Base-by-base conservation (phyloP, 371 early-diverging fungal genomes). In the Syncephalastrum monosporum region DNA sequence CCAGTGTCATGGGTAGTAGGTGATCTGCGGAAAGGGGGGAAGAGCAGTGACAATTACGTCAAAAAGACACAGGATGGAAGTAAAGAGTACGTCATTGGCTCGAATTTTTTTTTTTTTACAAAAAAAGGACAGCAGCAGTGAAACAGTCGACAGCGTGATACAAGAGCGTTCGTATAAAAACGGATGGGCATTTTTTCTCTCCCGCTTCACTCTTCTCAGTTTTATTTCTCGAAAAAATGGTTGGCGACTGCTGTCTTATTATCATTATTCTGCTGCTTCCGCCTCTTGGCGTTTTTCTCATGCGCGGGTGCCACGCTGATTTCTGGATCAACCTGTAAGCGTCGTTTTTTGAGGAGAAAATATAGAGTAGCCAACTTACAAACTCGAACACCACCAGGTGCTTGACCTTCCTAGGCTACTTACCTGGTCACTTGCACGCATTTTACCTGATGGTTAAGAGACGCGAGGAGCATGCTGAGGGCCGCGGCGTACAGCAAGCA, bases 241-340 rank as follows among this genome's bases (percentile, higher is more conserved):
- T 72, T 45, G 71, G 71, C 27, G 71, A 71, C 38, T 76, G 77
- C 52, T 77, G 77, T 61, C 64, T 77, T 50, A 73, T 77, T 59
- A 56, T 77, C n/a, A 71, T 73, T 44, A 71, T 73, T 43, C 50
- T 77, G 6, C 53, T 77, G 16, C 56, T 77, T 2, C 77, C 77
- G 42, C 77, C 77, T 45, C 60, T 77, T 25, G 77, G 77, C 41
- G 72, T 77, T 46, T 77, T 77, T 52, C 50, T 77, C 5, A 71
- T 77, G 69, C 60, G 57, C 33, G 77, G 77, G 13, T 77, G 77
- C 59, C 65, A 60, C 42, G 69, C 68, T 47, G 72, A 77, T 45
- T 73, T 77, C 57, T 77, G 74, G 77, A 77, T 77, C 57, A 77
- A 77, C 50, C n/a, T 73, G 77, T 76, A 68, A 60, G 71, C 2